These are phyloP conservation scores for Eutrema salsugineum DNA, from an alignment of 441 rosid genomes.

Conservation along the genomic window DNA sequence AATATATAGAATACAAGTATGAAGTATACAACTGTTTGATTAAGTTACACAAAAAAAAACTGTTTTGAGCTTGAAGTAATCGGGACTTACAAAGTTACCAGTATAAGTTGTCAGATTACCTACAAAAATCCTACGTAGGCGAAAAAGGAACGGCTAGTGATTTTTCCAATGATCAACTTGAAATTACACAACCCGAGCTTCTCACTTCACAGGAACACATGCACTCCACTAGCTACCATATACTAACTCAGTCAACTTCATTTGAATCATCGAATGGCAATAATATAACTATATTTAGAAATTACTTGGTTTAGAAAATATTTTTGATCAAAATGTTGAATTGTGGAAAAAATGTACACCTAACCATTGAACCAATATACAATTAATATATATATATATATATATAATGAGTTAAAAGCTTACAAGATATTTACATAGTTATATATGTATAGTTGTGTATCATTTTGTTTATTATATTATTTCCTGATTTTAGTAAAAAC, in stretches of 20 bases:
- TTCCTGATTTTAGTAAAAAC: no score
- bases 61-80: no score
- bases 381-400: no score
- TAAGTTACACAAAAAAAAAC: no score
- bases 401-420: background rate
- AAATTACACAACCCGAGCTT: background rate
- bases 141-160: background rate
- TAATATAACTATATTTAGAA: background rate
- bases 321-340: background rate
- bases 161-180: background rate
- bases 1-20: no score
- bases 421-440: background rate
- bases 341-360: background rate
- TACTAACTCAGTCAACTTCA: background rate
- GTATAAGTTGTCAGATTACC: no score
- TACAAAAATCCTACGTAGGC: no score
- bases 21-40: no score
- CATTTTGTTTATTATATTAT: no score
- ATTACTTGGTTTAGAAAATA: background rate
- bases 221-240: background rate
- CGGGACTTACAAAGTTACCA: no score
- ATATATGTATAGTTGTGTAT: background rate
- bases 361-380: background rate
- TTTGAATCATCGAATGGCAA: background rate
- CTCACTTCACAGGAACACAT: background rate